A percentile compares a stretch with the other conserved stretches of the same genome.
Evolutionary conservation across 2,329 filamentous ascomycete genomes (phyloP).

Genomic region (Arthrobotrys conoides): DNA sequence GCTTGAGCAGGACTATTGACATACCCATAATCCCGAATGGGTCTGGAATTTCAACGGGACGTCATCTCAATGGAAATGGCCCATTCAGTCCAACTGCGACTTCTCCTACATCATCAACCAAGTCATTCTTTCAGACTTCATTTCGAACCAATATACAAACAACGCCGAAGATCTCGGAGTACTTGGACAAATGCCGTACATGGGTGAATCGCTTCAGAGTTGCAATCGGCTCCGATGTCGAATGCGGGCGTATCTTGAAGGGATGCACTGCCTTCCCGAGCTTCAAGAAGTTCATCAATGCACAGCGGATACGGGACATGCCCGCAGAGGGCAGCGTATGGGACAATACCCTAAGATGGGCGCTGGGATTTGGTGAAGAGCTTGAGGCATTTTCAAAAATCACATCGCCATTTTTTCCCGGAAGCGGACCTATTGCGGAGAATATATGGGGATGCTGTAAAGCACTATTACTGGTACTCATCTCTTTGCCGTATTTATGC

Average conservation of each 20-base stretch:
- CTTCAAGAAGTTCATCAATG: slow-evolving; percentile 30
- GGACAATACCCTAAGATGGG: slow-evolving; percentile 46
- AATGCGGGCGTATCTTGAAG: background rate
- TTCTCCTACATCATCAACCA: background rate
- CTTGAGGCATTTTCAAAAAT: slow-evolving; percentile 37
- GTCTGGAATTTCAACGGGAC: background rate
- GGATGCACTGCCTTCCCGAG: background rate
- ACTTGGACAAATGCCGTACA: background rate
- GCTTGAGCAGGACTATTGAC: background rate
- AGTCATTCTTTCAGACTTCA: background rate
- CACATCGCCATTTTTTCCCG: slow-evolving; percentile 33
- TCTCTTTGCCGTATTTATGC: background rate
- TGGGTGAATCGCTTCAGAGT: background rate
- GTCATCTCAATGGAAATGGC: background rate
- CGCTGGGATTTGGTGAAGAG: slow-evolving; percentile 25
- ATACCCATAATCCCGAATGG: background rate
- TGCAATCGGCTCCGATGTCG: background rate
- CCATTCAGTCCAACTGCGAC: background rate
- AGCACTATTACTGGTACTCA: slow-evolving; percentile 35
- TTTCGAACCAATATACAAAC: background rate
- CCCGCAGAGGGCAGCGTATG: slow-evolving; percentile 43
- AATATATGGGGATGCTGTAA: slow-evolving; percentile 44
- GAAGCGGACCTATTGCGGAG: slow-evolving; percentile 23
- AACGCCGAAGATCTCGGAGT: background rate
- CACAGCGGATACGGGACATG: slow-evolving; percentile 48